phyloP scores from a whole-genome alignment of 306 rosid genomes.

The Coriaria nepalensis region DNA sequence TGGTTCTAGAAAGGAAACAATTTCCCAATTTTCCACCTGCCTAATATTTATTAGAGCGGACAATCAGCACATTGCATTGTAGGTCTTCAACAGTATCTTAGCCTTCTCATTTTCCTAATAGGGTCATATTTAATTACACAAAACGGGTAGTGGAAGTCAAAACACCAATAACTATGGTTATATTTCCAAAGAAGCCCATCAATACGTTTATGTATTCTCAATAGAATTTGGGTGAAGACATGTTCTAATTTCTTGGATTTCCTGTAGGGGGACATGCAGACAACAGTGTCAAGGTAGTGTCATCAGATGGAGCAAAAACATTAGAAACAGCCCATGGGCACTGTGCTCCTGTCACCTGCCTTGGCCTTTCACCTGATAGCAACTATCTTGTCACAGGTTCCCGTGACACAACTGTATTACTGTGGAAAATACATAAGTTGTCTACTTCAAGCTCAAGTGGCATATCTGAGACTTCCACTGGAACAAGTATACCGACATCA shows the following conservation, averaged over 20 bases:
- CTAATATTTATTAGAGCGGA: no score
- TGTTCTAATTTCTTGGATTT: conserved; percentile 17
- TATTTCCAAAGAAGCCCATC: no score
- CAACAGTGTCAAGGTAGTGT: conserved; percentile 70
- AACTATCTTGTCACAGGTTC: conserved; percentile 85
- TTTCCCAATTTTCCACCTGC: no score
- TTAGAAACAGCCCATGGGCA: conserved; percentile 83
- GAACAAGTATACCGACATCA: conserved; percentile 30
- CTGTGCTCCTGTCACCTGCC: conserved; percentile 87
- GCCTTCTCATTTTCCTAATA: no score
- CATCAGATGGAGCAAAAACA: conserved; percentile 86
- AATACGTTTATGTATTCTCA: conserved; percentile 12
- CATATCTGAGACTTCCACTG: conserved; percentile 36
- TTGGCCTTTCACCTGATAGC: conserved; percentile 75
- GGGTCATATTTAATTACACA: no score
- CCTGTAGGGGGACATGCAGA: conserved; percentile 86
- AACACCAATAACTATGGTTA: neutral
- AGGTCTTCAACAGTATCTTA: no score
- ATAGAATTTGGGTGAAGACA: no score
- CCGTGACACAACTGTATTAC: conserved; percentile 61
- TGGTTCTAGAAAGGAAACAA: no score
- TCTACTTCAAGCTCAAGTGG: conserved; percentile 39
- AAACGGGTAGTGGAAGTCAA: no score
- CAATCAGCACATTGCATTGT: no score
- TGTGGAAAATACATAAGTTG: conserved; percentile 79